Percentiles rank a stretch among this genome's conserved stretches.
Evolutionary conservation across 2,329 filamentous ascomycete species (phyloP).

Genomic region (Chaetothyriales sp.): DNA sequence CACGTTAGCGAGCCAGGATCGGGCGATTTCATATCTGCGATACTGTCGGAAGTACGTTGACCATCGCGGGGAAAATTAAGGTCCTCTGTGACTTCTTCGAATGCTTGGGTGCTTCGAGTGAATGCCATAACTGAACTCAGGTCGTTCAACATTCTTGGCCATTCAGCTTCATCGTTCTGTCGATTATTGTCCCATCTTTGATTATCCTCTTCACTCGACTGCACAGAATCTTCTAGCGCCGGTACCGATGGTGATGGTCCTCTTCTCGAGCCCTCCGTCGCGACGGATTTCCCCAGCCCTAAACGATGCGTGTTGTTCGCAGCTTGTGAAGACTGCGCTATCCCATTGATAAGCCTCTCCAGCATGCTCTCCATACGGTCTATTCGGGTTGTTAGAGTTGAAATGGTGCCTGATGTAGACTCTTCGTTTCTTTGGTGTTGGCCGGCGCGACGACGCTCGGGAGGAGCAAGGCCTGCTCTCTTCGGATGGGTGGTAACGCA

Average conservation of each 20-base stretch:
- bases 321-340: not conserved
- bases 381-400: not conserved
- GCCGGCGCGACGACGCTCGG: not conserved
- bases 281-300: too few relatives aligned
- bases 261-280: too few relatives aligned
- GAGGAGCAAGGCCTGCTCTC: not conserved
- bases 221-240: not conserved
- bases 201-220: not conserved
- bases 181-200: not conserved
- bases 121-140: not conserved
- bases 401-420: not conserved
- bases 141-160: not conserved
- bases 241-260: not conserved
- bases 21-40: not conserved
- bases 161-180: not conserved
- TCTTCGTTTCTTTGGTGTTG: not conserved
- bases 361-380: constrained; percentile 1
- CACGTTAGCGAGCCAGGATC: constrained; percentile 1
- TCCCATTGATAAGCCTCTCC: not conserved
- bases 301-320: too few relatives aligned
- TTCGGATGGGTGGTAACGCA: not conserved
- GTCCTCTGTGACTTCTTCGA: not conserved
- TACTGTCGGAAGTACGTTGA: constrained; percentile 1
- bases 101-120: not conserved
- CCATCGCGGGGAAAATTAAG: not conserved